These are phyloP conservation scores for Sphenostylis stenocarpa DNA, from an alignment of 306 rosid genomes.

Conservation along the genomic window DNA sequence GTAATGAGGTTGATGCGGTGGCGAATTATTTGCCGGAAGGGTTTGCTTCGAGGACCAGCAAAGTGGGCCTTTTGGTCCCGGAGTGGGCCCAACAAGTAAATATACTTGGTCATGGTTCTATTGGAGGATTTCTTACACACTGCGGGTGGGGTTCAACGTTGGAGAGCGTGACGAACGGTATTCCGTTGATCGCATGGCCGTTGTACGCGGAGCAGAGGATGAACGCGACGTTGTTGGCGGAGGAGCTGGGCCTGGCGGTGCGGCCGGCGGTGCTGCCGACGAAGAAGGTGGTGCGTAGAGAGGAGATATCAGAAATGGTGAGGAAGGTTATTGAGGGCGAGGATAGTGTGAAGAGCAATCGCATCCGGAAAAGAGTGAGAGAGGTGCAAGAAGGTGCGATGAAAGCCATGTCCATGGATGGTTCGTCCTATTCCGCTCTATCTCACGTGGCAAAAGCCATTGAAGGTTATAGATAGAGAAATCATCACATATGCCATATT, in stretches of 20 bases:
- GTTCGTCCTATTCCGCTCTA: conserved; percentile 32
- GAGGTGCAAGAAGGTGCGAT: conserved; percentile 27
- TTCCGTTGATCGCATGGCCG: conserved; percentile 62
- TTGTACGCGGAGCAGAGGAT: conserved; percentile 60
- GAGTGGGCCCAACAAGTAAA: conserved; percentile 51
- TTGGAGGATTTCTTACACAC: conserved; percentile 53
- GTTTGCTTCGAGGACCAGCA: background rate
- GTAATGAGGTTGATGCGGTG: background rate
- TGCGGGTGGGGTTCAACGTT: conserved; percentile 59
- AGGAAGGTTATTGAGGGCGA: conserved; percentile 14
- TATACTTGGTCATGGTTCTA: conserved; percentile 38
- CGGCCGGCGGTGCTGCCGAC: conserved; percentile 16
- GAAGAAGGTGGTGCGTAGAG: conserved; percentile 42
- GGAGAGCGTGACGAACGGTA: conserved; percentile 49
- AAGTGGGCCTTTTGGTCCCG: conserved; percentile 28
- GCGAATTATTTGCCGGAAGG: conserved; percentile 4
- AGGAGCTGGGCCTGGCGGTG: conserved; percentile 52
- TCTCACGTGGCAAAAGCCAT: background rate
- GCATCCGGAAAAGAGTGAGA: conserved; percentile 23
- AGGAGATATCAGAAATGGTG: conserved; percentile 41
- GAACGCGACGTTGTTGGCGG: conserved; percentile 50
- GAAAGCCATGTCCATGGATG: conserved; percentile 24
- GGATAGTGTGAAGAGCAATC: background rate
- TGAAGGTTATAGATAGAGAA: too few relatives aligned
- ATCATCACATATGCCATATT: too few relatives aligned